Conservation (phyloP, 805 yeast species). For the Gaillardinia entomophila region DNA sequence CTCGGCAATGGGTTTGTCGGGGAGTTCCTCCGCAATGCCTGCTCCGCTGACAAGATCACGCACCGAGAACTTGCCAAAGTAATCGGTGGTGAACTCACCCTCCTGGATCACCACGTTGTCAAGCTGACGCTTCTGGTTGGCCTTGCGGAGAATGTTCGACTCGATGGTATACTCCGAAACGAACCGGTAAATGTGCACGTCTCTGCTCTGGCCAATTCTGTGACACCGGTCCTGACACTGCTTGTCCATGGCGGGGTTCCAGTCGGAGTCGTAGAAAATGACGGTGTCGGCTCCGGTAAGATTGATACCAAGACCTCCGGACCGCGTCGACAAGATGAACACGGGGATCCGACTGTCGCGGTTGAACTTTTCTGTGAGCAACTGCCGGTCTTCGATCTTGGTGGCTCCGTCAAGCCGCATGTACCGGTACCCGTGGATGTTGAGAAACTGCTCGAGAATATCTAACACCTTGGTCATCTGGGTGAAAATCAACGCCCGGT, state of each 20-base stretch:
- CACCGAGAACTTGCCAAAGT: slow-evolving; percentile 81
- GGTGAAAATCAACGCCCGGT: slow-evolving; percentile 90
- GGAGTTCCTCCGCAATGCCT: slow-evolving; percentile 26
- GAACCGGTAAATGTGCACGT: slow-evolving; percentile 93
- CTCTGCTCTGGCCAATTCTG: slow-evolving; percentile 96
- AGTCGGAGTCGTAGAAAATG: slow-evolving; percentile 94
- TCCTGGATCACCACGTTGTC: slow-evolving; percentile 96
- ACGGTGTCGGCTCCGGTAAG: slow-evolving; percentile 98
- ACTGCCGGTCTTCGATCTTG: slow-evolving; percentile 92
- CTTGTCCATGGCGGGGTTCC: slow-evolving; percentile 99
- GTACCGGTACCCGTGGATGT: slow-evolving; percentile 90
- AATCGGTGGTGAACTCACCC: slow-evolving; percentile 97
- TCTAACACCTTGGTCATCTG: slow-evolving; percentile 98
- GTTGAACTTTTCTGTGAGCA: slow-evolving; percentile 88
- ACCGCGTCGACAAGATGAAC: slow-evolving; percentile 88
- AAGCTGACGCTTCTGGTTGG: slow-evolving; percentile 88
- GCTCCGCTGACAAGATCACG: slow-evolving; percentile 75
- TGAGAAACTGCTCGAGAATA: slow-evolving; percentile 85
- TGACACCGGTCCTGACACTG: slow-evolving; percentile 99
- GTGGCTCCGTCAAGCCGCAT: slow-evolving; percentile 97
- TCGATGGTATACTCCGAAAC: slow-evolving; percentile 96
- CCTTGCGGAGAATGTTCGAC: slow-evolving; percentile 87
- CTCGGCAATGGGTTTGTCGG: slow-evolving; percentile 37
- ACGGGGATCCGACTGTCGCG: slow-evolving; percentile 81
- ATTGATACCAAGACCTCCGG: slow-evolving; percentile 98